These are phyloP conservation scores for Cephalotrichum gorgonifer DNA, from an alignment of 2,329 filamentous ascomycete genomes.

Conservation along the genomic window DNA sequence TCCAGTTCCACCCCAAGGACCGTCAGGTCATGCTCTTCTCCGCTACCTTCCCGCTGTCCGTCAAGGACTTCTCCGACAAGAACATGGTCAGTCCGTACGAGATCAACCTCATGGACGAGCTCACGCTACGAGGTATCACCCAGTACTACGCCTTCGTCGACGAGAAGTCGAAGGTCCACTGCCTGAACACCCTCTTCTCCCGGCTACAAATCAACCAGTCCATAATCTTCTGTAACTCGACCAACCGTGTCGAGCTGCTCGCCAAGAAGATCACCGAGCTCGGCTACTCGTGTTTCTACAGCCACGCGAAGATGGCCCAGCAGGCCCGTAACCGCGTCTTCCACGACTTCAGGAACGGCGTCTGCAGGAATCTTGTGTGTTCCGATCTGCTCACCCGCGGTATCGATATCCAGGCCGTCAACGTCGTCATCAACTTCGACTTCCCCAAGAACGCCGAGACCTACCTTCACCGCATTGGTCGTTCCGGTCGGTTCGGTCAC, in stretches of 20 bases:
- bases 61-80: constrained; percentile 97
- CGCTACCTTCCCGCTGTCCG: constrained; percentile 91
- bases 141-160: constrained; percentile 99
- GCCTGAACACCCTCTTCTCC: constrained; percentile 95
- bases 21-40: constrained; percentile 99
- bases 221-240: constrained; percentile 99
- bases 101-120: constrained; percentile 99
- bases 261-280: constrained; percentile 99
- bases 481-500: constrained; percentile 93
- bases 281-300: constrained; percentile 99
- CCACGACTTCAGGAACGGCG: constrained; percentile 96
- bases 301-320: constrained; percentile 95
- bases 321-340: constrained; percentile 96
- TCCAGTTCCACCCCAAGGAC: constrained; percentile 93
- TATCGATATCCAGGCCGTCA: constrained; percentile 99
- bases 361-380: constrained; percentile 95
- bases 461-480: constrained; percentile 95
- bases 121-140: constrained; percentile 94
- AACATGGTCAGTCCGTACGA: constrained; percentile 96
- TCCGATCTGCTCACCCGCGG: constrained; percentile 95
- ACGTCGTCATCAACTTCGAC: constrained; percentile 99
- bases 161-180: constrained; percentile 99
- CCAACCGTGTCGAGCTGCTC: constrained; percentile 91
- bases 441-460: constrained; percentile 99
- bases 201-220: constrained; percentile 99